Evolutionary conservation across 495 filamentous ascomycete species (phyloP).

Genomic region (Xylaria sp.): DNA sequence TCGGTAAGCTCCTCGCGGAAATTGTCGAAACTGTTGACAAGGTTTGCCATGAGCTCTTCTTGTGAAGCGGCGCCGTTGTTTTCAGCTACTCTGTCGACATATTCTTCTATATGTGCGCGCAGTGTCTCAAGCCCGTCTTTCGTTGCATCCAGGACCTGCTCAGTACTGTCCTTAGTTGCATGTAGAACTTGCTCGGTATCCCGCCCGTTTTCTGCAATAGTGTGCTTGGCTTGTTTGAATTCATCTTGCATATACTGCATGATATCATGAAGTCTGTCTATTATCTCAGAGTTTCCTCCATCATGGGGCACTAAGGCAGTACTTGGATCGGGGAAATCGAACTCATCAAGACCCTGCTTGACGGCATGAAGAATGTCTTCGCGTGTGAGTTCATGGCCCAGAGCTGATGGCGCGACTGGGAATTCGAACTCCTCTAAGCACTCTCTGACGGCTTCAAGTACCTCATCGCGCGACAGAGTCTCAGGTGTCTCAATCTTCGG

Average conservation of each 20-base stretch:
- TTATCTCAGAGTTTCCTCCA: slow-evolving; percentile 62
- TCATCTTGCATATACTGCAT: slow-evolving; percentile 73
- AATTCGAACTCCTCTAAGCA: slow-evolving; percentile 79
- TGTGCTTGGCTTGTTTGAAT: slow-evolving; percentile 76
- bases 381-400: slow-evolving; percentile 54
- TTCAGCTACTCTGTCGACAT: slow-evolving; percentile 55
- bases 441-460: slow-evolving; percentile 76
- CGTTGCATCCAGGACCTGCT: slow-evolving; percentile 79
- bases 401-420: slow-evolving; percentile 54
- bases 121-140: slow-evolving; percentile 85
- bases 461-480: slow-evolving; percentile 76
- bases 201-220: slow-evolving; percentile 72
- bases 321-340: slow-evolving; percentile 51
- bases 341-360: slow-evolving; percentile 56
- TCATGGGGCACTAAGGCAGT: slow-evolving; percentile 45
- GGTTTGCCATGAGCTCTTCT: slow-evolving; percentile 77
- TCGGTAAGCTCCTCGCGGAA: slow-evolving; percentile 75
- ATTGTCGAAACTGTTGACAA: slow-evolving; percentile 73
- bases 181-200: slow-evolving; percentile 72
- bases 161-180: slow-evolving; percentile 63
- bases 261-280: slow-evolving; percentile 77
- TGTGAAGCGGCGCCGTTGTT: slow-evolving; percentile 76
- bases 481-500: slow-evolving; percentile 71
- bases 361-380: slow-evolving; percentile 63
- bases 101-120: slow-evolving; percentile 74